Base-by-base conservation (phyloP, 2,329 filamentous ascomycete species). In the Fusarium verrucosum region DNA sequence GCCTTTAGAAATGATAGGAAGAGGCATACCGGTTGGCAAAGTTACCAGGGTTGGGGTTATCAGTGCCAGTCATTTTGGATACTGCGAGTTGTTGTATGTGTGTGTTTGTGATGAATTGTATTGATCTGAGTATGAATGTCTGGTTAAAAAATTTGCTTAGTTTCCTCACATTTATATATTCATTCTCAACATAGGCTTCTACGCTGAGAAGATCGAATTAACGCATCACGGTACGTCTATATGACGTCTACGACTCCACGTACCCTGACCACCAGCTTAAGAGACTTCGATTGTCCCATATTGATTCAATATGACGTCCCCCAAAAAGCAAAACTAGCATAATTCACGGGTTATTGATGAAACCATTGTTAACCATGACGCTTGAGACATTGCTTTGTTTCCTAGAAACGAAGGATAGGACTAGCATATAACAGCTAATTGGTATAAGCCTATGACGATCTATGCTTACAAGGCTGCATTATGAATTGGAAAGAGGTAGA, bases 41-140 rank as follows among this genome's bases (percentile, higher is more conserved):
- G 55, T 72, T 72, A 26, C 70, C 70, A n/a, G 70, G 70, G 40
- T 72, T 72, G 19, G 44, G 14, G 57, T 70, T 72, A 20, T 70
- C 61, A 4, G 63, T 50, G 32, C 69, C 64, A n/a, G 64, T 52
- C 67, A 70, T 70, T 20, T 28, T 68, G 49, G n/a, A 46, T 33
- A 2, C 3, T 41, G 23, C 33, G 10, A 7, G 3, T 47, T 23
- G 9, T 17, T 43, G 17, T 19, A 8, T 5, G n/a, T 28, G 26
- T 28, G 26, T 28, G 11, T 28, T 5, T 8, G 16, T 20, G 16
- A 13, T 40, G 17, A 11, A 10, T 13, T 1, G 6, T 16, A 13
- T 22, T 22, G 30, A 20, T 22, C 5, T 33, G 13, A 22, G 7
- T 25, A 14, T 20, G 10, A 2, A n/a, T n/a, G n/a, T n/a, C n/a